Conservation (phyloP, 2,329 filamentous ascomycete genomes). For the Hymenoscyphus occultus region DNA sequence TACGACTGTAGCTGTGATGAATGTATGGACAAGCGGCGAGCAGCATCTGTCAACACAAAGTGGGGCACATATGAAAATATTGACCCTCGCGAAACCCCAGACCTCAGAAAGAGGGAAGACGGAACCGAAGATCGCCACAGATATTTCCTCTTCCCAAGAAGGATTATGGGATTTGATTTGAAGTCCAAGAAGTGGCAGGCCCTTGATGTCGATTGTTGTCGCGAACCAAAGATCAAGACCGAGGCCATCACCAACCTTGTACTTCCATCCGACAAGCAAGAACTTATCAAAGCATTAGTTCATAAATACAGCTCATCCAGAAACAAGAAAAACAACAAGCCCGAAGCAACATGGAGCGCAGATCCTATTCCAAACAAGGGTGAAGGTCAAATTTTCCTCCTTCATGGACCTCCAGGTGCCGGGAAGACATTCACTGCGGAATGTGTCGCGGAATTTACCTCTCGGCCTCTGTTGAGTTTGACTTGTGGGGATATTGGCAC, state of each 20-base stretch:
- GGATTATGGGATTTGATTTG: conserved; percentile 27
- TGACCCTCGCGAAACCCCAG: conserved; percentile 21
- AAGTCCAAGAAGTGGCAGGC: conserved; percentile 29
- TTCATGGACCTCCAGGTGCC: conserved; percentile 26
- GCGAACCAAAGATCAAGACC: conserved; percentile 21
- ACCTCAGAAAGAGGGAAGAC: conserved; percentile 12
- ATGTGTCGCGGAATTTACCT: conserved; percentile 30
- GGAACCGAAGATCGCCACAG: conserved; percentile 17
- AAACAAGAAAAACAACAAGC: conserved; percentile 15
- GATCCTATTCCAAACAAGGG: conserved; percentile 27
- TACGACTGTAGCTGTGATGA: conserved; percentile 24
- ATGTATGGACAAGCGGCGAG: conserved; percentile 21
- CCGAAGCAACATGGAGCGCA: conserved; percentile 19
- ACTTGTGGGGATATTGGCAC: conserved; percentile 51
- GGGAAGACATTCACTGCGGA: conserved; percentile 29
- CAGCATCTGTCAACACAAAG: conserved; percentile 23
- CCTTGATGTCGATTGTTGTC: conserved; percentile 25
- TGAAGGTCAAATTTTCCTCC: conserved; percentile 27
- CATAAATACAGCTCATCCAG: conserved; percentile 23
- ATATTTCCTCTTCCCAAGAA: conserved; percentile 25
- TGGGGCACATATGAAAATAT: conserved; percentile 27
- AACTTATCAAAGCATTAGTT: conserved; percentile 26
- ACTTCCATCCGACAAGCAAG: conserved; percentile 22
- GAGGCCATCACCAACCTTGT: conserved; percentile 26
- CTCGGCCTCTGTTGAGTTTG: conserved; percentile 29